Evolutionary conservation across 2,329 filamentous ascomycete species (phyloP).

Genomic region (Botryotinia globosa): DNA sequence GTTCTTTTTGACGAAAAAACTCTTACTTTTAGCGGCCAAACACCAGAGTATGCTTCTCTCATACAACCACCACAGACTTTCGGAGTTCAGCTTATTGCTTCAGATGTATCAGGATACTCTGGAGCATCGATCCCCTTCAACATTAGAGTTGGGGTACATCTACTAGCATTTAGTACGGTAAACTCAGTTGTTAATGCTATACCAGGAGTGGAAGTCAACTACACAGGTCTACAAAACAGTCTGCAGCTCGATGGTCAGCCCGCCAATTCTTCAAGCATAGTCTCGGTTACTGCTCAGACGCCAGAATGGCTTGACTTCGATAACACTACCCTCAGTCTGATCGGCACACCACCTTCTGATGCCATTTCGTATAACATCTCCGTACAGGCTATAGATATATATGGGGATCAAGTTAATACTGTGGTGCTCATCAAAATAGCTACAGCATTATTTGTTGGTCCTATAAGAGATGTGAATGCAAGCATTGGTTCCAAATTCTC

Average conservation of each 20-base stretch:
- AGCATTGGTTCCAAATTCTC: constrained; percentile 31
- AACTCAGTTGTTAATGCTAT: constrained; percentile 57
- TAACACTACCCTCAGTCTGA: constrained; percentile 56
- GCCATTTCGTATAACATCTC: constrained; percentile 61
- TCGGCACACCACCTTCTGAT: constrained; percentile 60
- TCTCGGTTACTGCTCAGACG: constrained; percentile 50
- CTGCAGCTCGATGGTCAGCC: constrained; percentile 58
- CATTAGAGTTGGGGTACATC: constrained; percentile 68
- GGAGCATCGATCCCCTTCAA: constrained; percentile 64
- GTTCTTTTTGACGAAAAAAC: constrained; percentile 64
- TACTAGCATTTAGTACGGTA: constrained; percentile 61
- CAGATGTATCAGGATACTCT: constrained; percentile 75
- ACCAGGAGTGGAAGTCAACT: constrained; percentile 50
- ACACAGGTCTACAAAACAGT: constrained; percentile 48
- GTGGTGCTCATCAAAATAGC: constrained; percentile 44
- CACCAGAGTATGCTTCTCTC: constrained; percentile 62
- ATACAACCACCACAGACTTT: constrained; percentile 69
- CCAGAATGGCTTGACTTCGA: constrained; percentile 72
- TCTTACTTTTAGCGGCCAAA: constrained; percentile 68
- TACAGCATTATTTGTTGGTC: constrained; percentile 27
- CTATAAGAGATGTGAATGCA: constrained; percentile 31
- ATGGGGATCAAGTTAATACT: constrained; percentile 56
- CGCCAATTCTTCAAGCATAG: constrained; percentile 50
- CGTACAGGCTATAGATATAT: constrained; percentile 58
- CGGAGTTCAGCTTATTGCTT: constrained; percentile 70